A percentile compares a stretch with the other conserved stretches of the same genome.
Evolutionary conservation across 345 rosid genomes (phyloP).

Genomic region (Bretschneidera sinensis): DNA sequence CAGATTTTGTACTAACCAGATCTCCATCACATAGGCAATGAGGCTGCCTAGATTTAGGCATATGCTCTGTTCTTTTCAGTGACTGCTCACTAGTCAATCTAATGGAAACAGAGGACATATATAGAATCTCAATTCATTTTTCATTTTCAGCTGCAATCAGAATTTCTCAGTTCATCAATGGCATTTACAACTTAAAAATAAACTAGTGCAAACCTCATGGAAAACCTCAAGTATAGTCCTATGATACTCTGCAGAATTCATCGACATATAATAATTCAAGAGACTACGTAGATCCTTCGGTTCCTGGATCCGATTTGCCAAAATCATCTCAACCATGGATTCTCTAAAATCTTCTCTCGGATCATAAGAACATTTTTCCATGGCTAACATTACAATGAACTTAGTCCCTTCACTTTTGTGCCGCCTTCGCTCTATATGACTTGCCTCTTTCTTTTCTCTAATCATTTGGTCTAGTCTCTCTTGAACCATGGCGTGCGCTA

Average conservation of each 20-base stretch:
- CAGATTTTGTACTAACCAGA: too few species aligned
- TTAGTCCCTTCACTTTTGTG: constrained; percentile 29
- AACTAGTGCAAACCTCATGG: constrained; percentile 66
- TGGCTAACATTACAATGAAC: constrained; percentile 80
- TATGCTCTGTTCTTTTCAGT: too few species aligned
- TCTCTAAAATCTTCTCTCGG: constrained; percentile 74
- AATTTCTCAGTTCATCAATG: constrained; percentile 27
- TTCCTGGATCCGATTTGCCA: constrained; percentile 50
- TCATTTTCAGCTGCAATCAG: too few species aligned
- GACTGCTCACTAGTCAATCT: too few species aligned
- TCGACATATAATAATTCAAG: constrained; percentile 72
- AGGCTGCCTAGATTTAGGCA: too few species aligned
- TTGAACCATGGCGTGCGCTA: constrained; percentile 85
- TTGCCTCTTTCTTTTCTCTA: constrained; percentile 41
- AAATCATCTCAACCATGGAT: constrained; percentile 80
- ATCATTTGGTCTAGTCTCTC: constrained; percentile 84
- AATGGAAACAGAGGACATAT: too few species aligned
- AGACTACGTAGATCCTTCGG: constrained; percentile 70
- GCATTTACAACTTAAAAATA: constrained; percentile 55
- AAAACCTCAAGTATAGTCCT: constrained; percentile 66
- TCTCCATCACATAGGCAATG: too few species aligned
- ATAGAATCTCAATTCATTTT: too few species aligned
- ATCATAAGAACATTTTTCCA: constrained; percentile 75
- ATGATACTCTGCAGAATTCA: constrained; percentile 64
- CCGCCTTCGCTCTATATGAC: constrained; percentile 27